Evolutionary conservation across 2,329 filamentous ascomycete genomes (phyloP).

Genomic region (Cladophialophora yegresii): DNA sequence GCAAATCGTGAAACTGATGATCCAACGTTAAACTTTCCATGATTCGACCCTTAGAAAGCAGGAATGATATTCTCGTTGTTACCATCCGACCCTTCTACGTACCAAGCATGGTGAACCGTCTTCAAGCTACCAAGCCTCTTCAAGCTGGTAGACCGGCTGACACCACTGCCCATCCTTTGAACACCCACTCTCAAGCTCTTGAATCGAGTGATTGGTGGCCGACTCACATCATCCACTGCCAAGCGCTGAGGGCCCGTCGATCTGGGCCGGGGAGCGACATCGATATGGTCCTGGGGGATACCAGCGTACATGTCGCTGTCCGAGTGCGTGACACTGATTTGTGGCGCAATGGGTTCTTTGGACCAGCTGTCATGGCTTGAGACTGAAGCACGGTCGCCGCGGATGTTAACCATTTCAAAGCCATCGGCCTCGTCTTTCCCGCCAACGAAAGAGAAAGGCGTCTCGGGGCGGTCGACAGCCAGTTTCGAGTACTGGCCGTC

Average conservation of each 20-base stretch:
- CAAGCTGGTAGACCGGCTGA: slow-evolving; percentile 88
- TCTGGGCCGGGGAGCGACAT: slow-evolving; percentile 25
- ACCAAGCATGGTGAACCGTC: slow-evolving; percentile 35
- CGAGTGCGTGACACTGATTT: slow-evolving; percentile 14
- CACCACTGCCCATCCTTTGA: slow-evolving; percentile 45
- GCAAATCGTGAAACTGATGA: slow-evolving; percentile 7
- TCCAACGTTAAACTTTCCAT: background rate
- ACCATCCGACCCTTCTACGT: slow-evolving; percentile 33
- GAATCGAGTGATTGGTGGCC: slow-evolving; percentile 35
- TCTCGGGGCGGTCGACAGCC: slow-evolving; percentile 69
- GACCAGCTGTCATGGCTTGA: slow-evolving; percentile 24
- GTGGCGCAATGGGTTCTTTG: slow-evolving; percentile 10
- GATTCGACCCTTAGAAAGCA: slow-evolving; percentile 25
- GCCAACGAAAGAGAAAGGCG: slow-evolving; percentile 71
- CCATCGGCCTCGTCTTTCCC: slow-evolving; percentile 33
- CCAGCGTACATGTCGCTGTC: slow-evolving; percentile 15
- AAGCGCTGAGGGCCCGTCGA: slow-evolving; percentile 22
- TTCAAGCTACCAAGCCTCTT: slow-evolving; percentile 71
- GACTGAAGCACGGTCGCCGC: slow-evolving; percentile 12
- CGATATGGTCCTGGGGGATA: slow-evolving; percentile 25
- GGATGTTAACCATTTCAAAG: slow-evolving; percentile 35
- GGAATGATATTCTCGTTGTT: slow-evolving; percentile 32
- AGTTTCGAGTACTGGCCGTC: slow-evolving; percentile 29
- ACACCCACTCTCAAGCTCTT: slow-evolving; percentile 36
- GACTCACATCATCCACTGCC: slow-evolving; percentile 20